Evolutionary conservation across 1,284 basidiomycete species (phyloP).

Genomic region (Rhodofomes roseus): DNA sequence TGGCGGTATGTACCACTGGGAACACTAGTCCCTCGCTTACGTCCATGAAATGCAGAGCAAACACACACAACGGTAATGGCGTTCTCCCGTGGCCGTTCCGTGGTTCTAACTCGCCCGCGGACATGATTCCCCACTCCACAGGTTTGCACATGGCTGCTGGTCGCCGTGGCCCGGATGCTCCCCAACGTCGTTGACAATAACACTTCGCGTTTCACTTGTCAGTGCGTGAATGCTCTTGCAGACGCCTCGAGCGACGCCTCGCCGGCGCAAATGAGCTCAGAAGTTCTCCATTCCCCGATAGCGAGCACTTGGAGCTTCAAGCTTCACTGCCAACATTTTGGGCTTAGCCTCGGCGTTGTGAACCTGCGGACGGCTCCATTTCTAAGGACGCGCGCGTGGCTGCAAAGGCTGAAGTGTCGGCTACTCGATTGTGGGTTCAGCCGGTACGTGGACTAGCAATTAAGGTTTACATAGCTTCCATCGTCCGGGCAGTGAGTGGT

Average conservation of each 20-base stretch:
- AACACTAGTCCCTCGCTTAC: not conserved
- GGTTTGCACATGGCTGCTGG: not conserved
- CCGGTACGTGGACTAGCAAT: too few species aligned
- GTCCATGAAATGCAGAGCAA: not conserved
- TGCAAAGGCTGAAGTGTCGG: not conserved
- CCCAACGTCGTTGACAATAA: not conserved
- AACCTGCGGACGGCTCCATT: not conserved
- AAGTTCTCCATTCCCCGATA: not conserved
- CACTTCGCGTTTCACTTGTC: not conserved
- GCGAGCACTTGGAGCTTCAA: not conserved
- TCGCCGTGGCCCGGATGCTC: not conserved
- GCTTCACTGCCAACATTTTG: too few species aligned
- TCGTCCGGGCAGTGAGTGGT: not conserved
- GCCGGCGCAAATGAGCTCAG: not conserved
- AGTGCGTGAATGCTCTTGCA: not conserved
- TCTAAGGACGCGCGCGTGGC: not conserved
- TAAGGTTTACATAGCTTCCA: not conserved
- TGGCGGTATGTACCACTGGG: too few species aligned
- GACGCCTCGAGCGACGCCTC: not conserved
- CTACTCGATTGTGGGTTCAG: not conserved
- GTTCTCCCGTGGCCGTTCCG: not conserved
- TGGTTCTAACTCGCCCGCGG: not conserved
- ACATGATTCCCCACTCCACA: not conserved
- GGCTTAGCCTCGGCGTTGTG: not conserved
- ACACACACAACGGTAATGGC: not conserved